Evolutionary conservation across 441 rosid species (phyloP), one percentile per base, ranked within the genome.

Genomic region (Pelargonium cotyledonis): DNA sequence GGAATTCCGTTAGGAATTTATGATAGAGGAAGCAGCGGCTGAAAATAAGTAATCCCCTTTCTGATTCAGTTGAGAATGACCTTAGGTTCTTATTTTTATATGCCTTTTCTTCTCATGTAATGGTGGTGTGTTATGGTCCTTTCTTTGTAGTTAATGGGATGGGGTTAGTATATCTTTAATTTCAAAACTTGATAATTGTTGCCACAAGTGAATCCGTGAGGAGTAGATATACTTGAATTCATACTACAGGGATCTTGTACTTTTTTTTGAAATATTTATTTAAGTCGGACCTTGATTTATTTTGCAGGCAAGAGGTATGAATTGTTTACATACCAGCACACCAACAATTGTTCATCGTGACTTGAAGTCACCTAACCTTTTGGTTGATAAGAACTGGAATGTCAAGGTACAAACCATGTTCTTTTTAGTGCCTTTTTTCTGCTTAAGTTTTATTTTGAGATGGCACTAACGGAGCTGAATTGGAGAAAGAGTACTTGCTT

Each of bases 281-380:
- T 12, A 53, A 49, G 21, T 18, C 9, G 66, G 71, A 65, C 53
- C 44, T 23, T 11, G 40, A 68, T 38, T 67, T 69, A 41, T 62
- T 72, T 72, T 81, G 71, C 84, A 95, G 99, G 96, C 98, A 63
- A 90, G 83, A 81, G 99, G 99, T 71, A 95, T 95, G 97, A 93
- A 90, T 75, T 93, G 97, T 83, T 85, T 93, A 80, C 98, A 93
- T 78, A 72, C 92, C 60, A 92, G 99, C 81, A 74, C 61, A 67
- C 99, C 99, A 6, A 95, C 98, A 71, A 92, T 95, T 73, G 99
- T 95, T 76, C 99, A 95, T 72, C 87, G 99, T 51, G 99, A 95
- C 88, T 74, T 95, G 78, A 95, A 95, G 82, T 90, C 99, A 64
- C 99, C 98, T 41, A 95, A 95, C 79, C 98, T 95, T 75, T 79